phyloP scores from a whole-genome alignment of 1,139 yeast species.

The Saccharomycopsis hybrid region DNA sequence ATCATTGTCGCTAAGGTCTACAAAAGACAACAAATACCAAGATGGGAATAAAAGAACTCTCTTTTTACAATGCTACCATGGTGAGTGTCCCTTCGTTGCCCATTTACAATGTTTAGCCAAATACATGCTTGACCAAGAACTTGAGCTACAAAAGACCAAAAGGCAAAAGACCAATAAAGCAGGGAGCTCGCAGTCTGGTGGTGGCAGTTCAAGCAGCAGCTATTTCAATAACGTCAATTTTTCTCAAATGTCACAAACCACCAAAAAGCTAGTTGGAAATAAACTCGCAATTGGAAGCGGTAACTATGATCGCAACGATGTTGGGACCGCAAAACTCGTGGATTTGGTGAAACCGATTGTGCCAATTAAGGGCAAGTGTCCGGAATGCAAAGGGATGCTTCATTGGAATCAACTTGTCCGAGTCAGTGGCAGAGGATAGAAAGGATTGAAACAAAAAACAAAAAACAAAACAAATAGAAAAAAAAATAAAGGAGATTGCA shows the following conservation, averaged over 20 bases:
- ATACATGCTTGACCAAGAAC: slow-evolving; percentile 21
- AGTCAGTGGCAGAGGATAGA: slow-evolving; percentile 20
- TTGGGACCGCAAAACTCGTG: background rate
- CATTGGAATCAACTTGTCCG: slow-evolving; percentile 38
- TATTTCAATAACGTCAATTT: background rate
- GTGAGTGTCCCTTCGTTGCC: slow-evolving; percentile 31
- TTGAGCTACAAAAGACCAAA: background rate
- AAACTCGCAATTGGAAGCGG: background rate
- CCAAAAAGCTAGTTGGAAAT: background rate
- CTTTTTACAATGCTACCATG: slow-evolving; percentile 31
- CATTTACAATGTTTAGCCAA: slow-evolving; percentile 43
- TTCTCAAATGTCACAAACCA: background rate
- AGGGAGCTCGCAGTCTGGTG: background rate
- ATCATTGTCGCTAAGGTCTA: too few relatives aligned
- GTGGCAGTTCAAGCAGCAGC: background rate
- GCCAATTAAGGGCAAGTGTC: slow-evolving; percentile 39
- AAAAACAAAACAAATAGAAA: too few relatives aligned
- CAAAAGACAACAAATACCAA: too few relatives aligned
- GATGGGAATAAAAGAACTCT: too few relatives aligned
- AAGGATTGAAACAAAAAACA: too few relatives aligned
- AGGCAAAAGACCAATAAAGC: background rate
- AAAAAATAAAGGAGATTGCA: too few relatives aligned
- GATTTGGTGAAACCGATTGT: slow-evolving; percentile 25
- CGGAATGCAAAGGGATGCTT: slow-evolving; percentile 31
- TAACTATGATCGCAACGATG: background rate